phyloP scores from a whole-genome alignment of 257 asterid genomes.

The Solanum virginianum region DNA sequence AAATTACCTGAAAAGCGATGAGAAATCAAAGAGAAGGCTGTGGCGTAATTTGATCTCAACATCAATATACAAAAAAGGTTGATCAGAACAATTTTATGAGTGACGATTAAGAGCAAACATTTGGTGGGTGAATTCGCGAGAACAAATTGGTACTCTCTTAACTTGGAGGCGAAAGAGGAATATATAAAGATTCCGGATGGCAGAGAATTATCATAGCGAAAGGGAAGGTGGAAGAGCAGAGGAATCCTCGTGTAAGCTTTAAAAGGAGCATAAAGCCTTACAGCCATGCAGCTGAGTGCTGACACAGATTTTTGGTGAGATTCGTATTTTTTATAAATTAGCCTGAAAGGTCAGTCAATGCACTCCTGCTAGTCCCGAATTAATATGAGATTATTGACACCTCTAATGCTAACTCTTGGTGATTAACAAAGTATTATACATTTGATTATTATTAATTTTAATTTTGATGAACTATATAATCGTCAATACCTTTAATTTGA shows the following conservation, averaged over 20 bases:
- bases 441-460: too few relatives aligned
- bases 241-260: conserved; percentile 51
- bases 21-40: background rate
- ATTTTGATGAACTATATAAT: background rate
- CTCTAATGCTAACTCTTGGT: background rate
- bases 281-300: conserved; percentile 11
- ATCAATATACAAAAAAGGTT: background rate
- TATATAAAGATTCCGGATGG: conserved; percentile 33
- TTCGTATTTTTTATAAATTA: background rate
- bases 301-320: background rate
- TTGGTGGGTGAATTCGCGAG: background rate
- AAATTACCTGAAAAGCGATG: background rate
- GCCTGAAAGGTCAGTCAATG: background rate
- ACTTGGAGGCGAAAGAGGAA: background rate
- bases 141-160: background rate
- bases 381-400: background rate
- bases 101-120: conserved; percentile 3
- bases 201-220: conserved; percentile 24
- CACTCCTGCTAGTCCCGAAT: background rate
- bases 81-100: background rate
- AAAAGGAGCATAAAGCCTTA: conserved; percentile 10
- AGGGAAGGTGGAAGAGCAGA: conserved; percentile 19
- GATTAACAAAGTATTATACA: background rate
- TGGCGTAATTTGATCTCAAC: conserved; percentile 23
- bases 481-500: too few relatives aligned